Percentiles rank a stretch among this genome's conserved stretches.
These are phyloP conservation scores for Penicillium sp. DNA, from an alignment of 2,329 filamentous ascomycete genomes.

Conservation along the genomic window DNA sequence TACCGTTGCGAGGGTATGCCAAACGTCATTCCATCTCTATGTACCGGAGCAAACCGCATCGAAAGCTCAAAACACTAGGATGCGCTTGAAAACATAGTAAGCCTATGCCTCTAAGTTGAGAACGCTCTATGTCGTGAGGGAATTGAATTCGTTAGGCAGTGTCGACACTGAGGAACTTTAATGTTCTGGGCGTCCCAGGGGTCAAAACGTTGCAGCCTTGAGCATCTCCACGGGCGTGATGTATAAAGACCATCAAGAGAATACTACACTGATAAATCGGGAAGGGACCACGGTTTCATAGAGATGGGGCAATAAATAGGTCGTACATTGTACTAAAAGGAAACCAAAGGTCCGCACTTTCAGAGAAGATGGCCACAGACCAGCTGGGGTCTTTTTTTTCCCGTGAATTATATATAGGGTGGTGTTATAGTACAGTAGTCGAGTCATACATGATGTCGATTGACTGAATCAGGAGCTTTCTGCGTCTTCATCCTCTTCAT, in stretches of 20 bases:
- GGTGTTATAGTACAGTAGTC: background rate
- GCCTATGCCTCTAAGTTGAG: no score
- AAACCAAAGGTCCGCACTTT: background rate
- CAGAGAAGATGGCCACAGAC: background rate
- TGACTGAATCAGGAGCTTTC: slow-evolving; percentile 12
- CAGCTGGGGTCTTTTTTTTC: background rate
- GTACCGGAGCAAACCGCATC: background rate
- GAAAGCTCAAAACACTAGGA: background rate
- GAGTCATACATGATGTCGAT: background rate
- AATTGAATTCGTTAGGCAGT: no score
- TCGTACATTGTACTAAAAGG: background rate
- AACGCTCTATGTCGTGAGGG: no score
- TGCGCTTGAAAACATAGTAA: background rate
- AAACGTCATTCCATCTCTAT: background rate
- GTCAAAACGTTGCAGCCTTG: background rate
- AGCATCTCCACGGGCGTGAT: background rate
- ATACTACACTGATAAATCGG: background rate
- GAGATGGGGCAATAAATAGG: background rate
- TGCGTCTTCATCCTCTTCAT: slow-evolving; percentile 47
- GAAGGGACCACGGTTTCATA: background rate
- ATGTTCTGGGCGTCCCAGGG: background rate
- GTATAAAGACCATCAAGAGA: background rate
- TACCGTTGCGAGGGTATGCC: background rate
- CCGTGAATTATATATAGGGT: background rate
- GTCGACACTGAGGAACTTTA: background rate